phyloP scores from a whole-genome alignment of 257 asterid genomes.

The Solanum peruvianum region DNA sequence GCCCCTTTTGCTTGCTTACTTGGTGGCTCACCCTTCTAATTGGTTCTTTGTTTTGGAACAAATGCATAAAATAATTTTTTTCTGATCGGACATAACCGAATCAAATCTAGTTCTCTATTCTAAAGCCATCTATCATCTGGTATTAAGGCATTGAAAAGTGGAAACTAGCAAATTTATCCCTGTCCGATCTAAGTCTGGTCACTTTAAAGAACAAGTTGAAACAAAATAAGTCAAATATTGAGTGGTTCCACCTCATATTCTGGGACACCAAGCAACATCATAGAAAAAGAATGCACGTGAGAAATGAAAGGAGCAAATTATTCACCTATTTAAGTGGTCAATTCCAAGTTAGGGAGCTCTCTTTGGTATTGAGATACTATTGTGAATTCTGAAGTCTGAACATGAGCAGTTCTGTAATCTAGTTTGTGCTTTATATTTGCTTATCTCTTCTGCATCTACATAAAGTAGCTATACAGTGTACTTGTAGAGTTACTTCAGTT shows the following conservation, averaged over 20 bases:
- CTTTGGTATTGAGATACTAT: neutral
- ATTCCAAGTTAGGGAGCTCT: neutral
- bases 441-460: neutral
- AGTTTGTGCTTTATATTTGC: neutral
- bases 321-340: neutral
- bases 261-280: neutral
- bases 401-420: neutral
- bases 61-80: neutral
- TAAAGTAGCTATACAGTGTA: neutral
- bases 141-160: neutral
- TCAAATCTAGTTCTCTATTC: neutral
- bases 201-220: neutral
- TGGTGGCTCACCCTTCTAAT: neutral
- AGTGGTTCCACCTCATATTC: neutral
- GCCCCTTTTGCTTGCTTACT: neutral
- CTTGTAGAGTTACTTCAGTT: neutral
- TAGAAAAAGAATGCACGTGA: neutral
- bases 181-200: neutral
- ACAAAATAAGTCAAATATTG: neutral
- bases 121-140: neutral
- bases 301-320: neutral
- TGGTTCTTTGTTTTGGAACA: neutral
- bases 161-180: neutral
- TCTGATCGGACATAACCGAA: neutral
- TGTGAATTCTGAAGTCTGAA: neutral